Evolutionary conservation across 202 grass and related monocot genomes (phyloP).

Genomic region (Cymbopogon flexuosus): DNA sequence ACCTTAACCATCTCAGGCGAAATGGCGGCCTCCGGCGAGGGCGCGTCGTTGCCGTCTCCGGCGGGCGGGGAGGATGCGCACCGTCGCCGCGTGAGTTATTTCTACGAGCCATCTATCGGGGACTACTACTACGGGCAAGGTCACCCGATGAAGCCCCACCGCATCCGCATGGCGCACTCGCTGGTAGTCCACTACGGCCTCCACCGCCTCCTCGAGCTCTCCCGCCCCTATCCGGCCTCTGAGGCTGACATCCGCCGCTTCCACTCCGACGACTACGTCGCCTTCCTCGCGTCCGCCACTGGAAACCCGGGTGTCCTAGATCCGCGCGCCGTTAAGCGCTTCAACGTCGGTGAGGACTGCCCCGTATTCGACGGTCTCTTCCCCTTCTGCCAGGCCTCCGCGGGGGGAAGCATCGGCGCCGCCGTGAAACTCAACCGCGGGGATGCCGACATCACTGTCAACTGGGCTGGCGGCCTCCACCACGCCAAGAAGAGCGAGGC

Average conservation of each 20-base stretch:
- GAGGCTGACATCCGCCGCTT: constrained; percentile 77
- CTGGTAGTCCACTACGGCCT: constrained; percentile 93
- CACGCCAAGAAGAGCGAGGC: constrained; percentile 96
- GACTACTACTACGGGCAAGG: constrained; percentile 99
- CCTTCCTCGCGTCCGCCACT: constrained; percentile 64
- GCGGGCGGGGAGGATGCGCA: constrained; percentile 42
- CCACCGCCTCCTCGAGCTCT: constrained; percentile 88
- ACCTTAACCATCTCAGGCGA: background rate
- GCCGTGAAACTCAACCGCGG: constrained; percentile 94
- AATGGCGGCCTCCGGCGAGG: constrained; percentile 58
- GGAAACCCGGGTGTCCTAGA: constrained; percentile 39
- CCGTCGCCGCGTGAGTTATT: constrained; percentile 86
- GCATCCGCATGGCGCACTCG: constrained; percentile 96
- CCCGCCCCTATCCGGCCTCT: constrained; percentile 72
- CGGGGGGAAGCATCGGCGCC: constrained; percentile 89
- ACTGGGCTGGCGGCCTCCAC: constrained; percentile 94
- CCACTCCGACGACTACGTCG: constrained; percentile 86
- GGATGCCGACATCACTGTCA: constrained; percentile 88
- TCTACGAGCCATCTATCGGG: constrained; percentile 97
- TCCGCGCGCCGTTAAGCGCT: constrained; percentile 53
- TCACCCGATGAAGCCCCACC: constrained; percentile 98
- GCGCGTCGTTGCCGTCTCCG: constrained; percentile 64
- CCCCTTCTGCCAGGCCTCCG: constrained; percentile 88
- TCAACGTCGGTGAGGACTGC: constrained; percentile 96
- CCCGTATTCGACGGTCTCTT: constrained; percentile 94